phyloP scores from a whole-genome alignment of 208 protist species.

The Trypanosoma lewisi region DNA sequence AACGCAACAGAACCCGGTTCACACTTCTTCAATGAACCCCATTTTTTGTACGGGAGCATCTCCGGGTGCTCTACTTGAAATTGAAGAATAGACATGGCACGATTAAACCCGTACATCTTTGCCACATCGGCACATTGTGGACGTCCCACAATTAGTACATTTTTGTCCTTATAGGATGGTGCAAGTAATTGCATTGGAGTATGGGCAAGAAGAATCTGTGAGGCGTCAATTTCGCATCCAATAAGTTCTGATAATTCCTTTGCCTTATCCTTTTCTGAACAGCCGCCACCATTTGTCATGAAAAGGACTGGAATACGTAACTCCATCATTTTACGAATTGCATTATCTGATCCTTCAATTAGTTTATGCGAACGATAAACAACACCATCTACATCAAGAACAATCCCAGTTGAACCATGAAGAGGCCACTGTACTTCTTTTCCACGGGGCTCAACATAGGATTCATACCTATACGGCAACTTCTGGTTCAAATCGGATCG shows the following conservation, averaged over 20 bases:
- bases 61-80: constrained; percentile 80
- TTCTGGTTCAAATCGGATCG: constrained; percentile 57
- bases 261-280: constrained; percentile 72
- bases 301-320: constrained; percentile 81
- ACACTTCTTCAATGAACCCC: constrained; percentile 31
- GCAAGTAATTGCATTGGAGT: constrained; percentile 80
- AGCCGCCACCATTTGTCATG: constrained; percentile 78
- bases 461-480: constrained; percentile 71
- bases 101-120: constrained; percentile 65
- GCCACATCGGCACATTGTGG: constrained; percentile 50
- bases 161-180: constrained; percentile 36
- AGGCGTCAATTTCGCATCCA: constrained; percentile 40
- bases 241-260: constrained; percentile 62
- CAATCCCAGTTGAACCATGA: constrained; percentile 70
- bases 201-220: constrained; percentile 72
- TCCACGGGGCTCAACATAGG: constrained; percentile 29
- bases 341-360: constrained; percentile 67
- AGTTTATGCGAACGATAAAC: constrained; percentile 62
- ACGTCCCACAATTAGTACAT: constrained; percentile 68
- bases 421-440: constrained; percentile 52
- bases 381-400: constrained; percentile 87
- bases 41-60: constrained; percentile 71
- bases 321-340: constrained; percentile 54
- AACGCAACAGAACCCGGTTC: constrained; percentile 36
- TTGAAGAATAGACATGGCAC: constrained; percentile 63